Evolutionary conservation across 306 rosid species (phyloP).

Genomic region (Cicer judaicum): DNA sequence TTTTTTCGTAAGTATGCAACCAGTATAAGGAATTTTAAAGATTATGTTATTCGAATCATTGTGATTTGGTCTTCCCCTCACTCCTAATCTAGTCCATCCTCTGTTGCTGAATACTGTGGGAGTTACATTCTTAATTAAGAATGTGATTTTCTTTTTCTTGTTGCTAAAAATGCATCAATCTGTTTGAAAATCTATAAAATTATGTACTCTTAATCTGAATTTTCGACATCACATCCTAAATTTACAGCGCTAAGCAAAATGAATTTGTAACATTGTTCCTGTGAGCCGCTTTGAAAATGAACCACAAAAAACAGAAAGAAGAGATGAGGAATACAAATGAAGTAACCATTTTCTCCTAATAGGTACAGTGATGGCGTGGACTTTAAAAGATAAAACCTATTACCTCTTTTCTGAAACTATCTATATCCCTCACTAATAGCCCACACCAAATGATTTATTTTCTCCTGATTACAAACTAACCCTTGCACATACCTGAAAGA

Average conservation of each 20-base stretch:
- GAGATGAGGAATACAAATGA: neutral
- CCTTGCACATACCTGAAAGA: slow-evolving; percentile 20
- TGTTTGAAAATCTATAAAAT: too few relatives aligned
- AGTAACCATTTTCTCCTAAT: slow-evolving; percentile 18
- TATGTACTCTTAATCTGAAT: too few relatives aligned
- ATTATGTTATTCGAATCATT: too few relatives aligned
- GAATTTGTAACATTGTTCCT: slow-evolving; percentile 26
- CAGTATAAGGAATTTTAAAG: too few relatives aligned
- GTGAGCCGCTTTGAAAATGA: slow-evolving; percentile 6
- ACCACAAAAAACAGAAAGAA: slow-evolving; percentile 11
- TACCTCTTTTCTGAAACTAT: slow-evolving; percentile 10
- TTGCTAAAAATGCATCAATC: too few relatives aligned
- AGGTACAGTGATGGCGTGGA: neutral
- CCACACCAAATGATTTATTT: neutral
- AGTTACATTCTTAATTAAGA: too few relatives aligned
- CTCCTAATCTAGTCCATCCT: too few relatives aligned
- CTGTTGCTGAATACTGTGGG: too few relatives aligned
- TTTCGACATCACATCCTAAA: neutral
- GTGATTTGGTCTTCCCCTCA: too few relatives aligned
- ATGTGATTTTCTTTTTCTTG: too few relatives aligned
- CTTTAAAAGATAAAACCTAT: neutral
- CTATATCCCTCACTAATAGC: slow-evolving; percentile 9
- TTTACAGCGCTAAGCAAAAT: slow-evolving; percentile 22
- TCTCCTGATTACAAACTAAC: slow-evolving; percentile 37
- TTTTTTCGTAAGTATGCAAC: too few relatives aligned